phyloP scores from a whole-genome alignment of 495 filamentous ascomycete species.

The Talaromyces stipitatus region DNA sequence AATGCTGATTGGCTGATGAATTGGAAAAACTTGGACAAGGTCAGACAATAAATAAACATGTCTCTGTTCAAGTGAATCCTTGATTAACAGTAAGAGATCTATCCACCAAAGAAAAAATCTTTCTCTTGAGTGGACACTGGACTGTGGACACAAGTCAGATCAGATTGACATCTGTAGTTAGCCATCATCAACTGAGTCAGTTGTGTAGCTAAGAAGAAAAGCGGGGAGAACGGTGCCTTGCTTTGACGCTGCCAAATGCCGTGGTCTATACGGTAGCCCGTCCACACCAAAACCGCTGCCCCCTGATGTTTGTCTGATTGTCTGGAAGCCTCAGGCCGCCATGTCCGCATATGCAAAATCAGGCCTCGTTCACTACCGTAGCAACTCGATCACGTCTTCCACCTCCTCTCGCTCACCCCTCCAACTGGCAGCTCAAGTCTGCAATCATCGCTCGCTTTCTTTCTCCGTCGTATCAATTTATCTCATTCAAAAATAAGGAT shows the following conservation, averaged over 20 bases:
- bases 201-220: too few relatives aligned
- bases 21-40: neutral
- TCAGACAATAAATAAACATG: neutral
- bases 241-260: neutral
- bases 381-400: neutral
- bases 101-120: too few relatives aligned
- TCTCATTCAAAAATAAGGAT: neutral
- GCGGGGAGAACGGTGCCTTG: neutral
- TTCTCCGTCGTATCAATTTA: neutral
- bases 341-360: neutral
- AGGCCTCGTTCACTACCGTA: neutral
- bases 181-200: too few relatives aligned
- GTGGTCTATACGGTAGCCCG: neutral
- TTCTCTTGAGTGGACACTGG: too few relatives aligned
- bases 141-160: too few relatives aligned
- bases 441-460: neutral
- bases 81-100: too few relatives aligned
- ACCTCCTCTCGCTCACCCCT: neutral
- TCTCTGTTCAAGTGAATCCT: neutral
- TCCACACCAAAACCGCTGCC: neutral
- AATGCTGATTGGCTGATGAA: neutral
- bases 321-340: neutral
- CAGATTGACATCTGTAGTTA: too few relatives aligned
- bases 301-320: neutral
- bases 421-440: neutral